Conservation (phyloP, 2,329 filamentous ascomycete species). For the Acrocalymma vagum region DNA sequence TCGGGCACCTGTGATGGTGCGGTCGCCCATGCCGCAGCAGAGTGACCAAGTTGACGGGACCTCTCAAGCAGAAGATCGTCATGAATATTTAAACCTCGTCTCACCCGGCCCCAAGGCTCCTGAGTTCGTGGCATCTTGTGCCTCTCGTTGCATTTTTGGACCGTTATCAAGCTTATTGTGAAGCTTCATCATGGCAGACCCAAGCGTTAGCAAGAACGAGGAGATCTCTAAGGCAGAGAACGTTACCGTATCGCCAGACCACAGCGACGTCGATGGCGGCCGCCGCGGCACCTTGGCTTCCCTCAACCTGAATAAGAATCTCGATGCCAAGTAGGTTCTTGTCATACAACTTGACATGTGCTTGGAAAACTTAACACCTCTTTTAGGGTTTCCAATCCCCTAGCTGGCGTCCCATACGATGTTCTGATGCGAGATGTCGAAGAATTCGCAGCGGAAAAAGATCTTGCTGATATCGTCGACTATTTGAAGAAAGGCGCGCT, state of each 20-base stretch:
- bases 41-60: no score
- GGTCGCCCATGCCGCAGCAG: no score
- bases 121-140: no score
- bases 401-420: conserved; percentile 62
- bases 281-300: conserved; percentile 21
- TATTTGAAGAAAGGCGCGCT: conserved; percentile 64
- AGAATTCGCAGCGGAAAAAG: conserved; percentile 69
- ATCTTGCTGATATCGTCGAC: conserved; percentile 50
- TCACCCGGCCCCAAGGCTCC: no score
- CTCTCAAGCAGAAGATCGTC: no score
- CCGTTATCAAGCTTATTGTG: no score
- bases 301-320: conserved; percentile 20
- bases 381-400: conserved; percentile 60
- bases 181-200: conserved; percentile 12
- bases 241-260: conserved; percentile 1
- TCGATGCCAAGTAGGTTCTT: conserved; percentile 22
- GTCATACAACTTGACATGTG: neutral
- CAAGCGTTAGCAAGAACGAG: conserved; percentile 13
- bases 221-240: no score
- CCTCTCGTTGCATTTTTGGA: no score
- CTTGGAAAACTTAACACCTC: neutral
- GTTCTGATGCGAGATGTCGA: conserved; percentile 64
- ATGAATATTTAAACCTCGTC: no score
- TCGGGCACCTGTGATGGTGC: no score
- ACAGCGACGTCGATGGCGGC: conserved; percentile 10